A percentile compares a stretch with the other conserved stretches of the same genome.
Evolutionary conservation across 257 asterid species (phyloP).

Genomic region (Solanum piurae): DNA sequence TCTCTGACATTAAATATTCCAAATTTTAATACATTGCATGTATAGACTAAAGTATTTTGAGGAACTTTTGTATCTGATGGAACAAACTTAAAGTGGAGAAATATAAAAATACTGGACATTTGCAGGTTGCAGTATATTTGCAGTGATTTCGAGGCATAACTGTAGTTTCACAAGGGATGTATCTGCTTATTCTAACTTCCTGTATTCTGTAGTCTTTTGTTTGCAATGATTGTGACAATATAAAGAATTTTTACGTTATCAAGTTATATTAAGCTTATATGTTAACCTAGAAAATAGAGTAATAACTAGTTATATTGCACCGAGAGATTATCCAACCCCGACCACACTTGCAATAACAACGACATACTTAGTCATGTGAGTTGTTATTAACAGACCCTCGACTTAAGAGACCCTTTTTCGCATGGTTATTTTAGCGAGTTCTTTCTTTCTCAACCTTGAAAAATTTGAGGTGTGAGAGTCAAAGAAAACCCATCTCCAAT

Average conservation of each 20-base stretch:
- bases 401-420: neutral
- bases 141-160: neutral
- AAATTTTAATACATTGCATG: neutral
- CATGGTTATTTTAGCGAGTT: neutral
- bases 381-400: neutral
- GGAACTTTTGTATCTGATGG: neutral
- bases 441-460: neutral
- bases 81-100: neutral
- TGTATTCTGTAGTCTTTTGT: neutral
- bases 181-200: neutral
- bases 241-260: neutral
- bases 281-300: too few species aligned
- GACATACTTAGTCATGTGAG: neutral
- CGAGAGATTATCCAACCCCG: too few species aligned
- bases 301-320: too few species aligned
- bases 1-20: neutral
- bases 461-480: slow-evolving; percentile 16
- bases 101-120: neutral
- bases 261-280: neutral
- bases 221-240: neutral
- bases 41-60: neutral
- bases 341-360: too few species aligned
- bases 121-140: neutral
- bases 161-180: neutral
- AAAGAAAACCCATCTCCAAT: neutral